These are phyloP conservation scores for Candida khao-thaluensis DNA, from an alignment of 805 yeast genomes.

Conservation along the genomic window DNA sequence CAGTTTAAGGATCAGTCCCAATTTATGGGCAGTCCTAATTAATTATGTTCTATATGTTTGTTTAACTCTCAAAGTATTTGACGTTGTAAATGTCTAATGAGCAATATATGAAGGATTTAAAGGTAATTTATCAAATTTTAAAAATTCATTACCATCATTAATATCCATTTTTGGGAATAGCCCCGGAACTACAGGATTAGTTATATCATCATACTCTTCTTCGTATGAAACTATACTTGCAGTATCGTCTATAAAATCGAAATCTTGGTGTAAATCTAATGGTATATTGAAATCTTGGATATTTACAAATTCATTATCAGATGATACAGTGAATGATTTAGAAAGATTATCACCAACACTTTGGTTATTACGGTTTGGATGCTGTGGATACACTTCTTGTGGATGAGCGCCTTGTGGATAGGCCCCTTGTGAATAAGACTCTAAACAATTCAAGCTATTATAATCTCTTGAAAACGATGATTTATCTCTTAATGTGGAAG, in stretches of 20 bases:
- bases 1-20: neutral
- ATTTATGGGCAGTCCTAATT: too few relatives aligned
- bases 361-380: too few relatives aligned
- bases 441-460: neutral
- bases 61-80: neutral
- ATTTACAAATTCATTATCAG: slow-evolving; percentile 10
- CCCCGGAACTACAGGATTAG: slow-evolving; percentile 37
- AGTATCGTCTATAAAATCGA: slow-evolving; percentile 5
- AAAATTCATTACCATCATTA: slow-evolving; percentile 24
- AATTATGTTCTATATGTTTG: too few relatives aligned
- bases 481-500: neutral
- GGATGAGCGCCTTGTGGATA: too few relatives aligned
- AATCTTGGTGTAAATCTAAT: slow-evolving; percentile 7
- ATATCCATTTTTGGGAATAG: slow-evolving; percentile 35
- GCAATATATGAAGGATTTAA: slow-evolving; percentile 28
- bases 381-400: too few relatives aligned
- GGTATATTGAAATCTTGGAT: slow-evolving; percentile 9
- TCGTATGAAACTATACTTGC: slow-evolving; percentile 6
- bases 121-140: slow-evolving; percentile 26
- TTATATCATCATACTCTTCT: slow-evolving; percentile 8
- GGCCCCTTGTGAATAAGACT: too few relatives aligned
- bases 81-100: slow-evolving; percentile 7
- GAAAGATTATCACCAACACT: too few relatives aligned
- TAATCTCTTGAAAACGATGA: slow-evolving; percentile 2
- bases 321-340: neutral